Evolutionary conservation across 192 early-diverging fungal genomes (phyloP), one percentile per base, ranked within the genome.

Genomic region (Entomortierella lignicola): DNA sequence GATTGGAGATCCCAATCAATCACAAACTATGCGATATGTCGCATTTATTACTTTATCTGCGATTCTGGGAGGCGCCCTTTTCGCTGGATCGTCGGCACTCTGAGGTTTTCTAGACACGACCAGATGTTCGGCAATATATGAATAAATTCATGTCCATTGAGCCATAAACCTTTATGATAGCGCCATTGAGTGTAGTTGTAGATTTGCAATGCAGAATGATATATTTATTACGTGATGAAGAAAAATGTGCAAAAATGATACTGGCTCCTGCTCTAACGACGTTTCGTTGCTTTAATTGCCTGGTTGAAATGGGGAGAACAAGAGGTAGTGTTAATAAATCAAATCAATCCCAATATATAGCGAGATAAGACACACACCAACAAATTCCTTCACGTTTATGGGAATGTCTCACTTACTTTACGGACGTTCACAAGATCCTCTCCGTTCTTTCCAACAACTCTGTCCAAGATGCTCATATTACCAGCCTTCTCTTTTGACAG

Each of bases 381-480:
- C n/a, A 37, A 10, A 10, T 37, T 37, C 34, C 34, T 37, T n/a
- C 58, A n/a, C n/a, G n/a, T n/a, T n/a, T n/a, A n/a, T n/a, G n/a
- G n/a, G n/a, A n/a, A n/a, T n/a, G n/a, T n/a, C n/a, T n/a, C n/a
- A n/a, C n/a, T 55, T 67, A 81, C 86, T 80, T 89, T 89, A 71
- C 72, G 75, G 48, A 85, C 83, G 53, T 89, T 87, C n/a, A 89
- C 70, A 20, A 84, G 58, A 54, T 77, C 72, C n/a, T 70, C 75
- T 44, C 72, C 86, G 55, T 75, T 79, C 73, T 86, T 84, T 47
- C 86, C 89, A 59, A 89, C 86, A 27, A 93, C 85, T 51, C 85
- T 89, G 80, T 90, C 89, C 58, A 93, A 73, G 52, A 94, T 92
- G 54, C 82, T 88, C 84, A 93, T 83, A 65, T 82, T 87, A 43